These are phyloP conservation scores for Globisporangium ultimum DNA, from an alignment of 352 stramenopile genomes.

Conservation along the genomic window DNA sequence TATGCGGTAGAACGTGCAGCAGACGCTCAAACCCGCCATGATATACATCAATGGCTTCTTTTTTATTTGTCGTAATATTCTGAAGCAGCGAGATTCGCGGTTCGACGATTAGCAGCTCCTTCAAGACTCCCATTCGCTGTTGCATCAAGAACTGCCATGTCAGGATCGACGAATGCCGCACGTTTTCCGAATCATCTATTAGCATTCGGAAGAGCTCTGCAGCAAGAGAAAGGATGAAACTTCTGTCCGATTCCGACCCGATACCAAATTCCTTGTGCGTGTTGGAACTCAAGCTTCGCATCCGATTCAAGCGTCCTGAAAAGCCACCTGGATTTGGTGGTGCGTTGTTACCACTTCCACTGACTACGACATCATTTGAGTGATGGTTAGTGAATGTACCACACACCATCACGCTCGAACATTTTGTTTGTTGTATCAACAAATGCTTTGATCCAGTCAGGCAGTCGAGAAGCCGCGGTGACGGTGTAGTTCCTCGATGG, in stretches of 20 bases:
- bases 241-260: conserved; percentile 64
- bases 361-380: conserved; percentile 5
- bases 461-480: conserved; percentile 33
- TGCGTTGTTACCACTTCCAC: neutral
- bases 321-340: conserved; percentile 15
- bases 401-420: conserved; percentile 56
- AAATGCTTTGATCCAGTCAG: conserved; percentile 46
- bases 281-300: conserved; percentile 42
- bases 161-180: conserved; percentile 43
- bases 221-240: conserved; percentile 61
- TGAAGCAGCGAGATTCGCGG: conserved; percentile 57
- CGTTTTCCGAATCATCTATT: conserved; percentile 44
- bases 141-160: conserved; percentile 76
- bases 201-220: conserved; percentile 62
- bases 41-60: conserved; percentile 71
- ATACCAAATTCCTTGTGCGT: conserved; percentile 66
- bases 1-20: conserved; percentile 34
- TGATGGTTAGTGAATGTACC: conserved; percentile 17
- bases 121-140: conserved; percentile 64
- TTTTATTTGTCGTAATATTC: conserved; percentile 71
- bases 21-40: conserved; percentile 71
- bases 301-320: conserved; percentile 37
- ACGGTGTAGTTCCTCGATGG: conserved; percentile 25
- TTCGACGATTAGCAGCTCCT: conserved; percentile 75
- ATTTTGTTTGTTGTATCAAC: conserved; percentile 64